Evolutionary conservation across 495 filamentous ascomycete genomes (phyloP).

Genomic region (Hypoxylon perforatum): DNA sequence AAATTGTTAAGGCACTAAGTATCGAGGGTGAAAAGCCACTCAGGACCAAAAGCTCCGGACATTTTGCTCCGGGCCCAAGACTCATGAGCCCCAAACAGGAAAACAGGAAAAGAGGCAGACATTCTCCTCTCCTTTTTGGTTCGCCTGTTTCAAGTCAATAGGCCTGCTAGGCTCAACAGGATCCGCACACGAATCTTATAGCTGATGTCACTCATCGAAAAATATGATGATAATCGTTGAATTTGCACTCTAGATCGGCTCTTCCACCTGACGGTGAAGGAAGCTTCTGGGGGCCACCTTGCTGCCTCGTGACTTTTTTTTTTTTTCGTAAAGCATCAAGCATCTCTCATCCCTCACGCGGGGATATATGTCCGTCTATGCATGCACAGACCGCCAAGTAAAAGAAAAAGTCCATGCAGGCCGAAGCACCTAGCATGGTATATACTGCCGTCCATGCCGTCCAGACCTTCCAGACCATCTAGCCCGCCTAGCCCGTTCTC

Average conservation of each 20-base stretch:
- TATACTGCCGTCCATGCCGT: not conserved
- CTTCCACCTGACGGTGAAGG: not conserved
- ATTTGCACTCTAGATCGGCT: conserved; percentile 12
- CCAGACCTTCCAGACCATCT: too few species aligned
- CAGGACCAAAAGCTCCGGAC: conserved; percentile 14
- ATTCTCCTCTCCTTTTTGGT: conserved; percentile 24
- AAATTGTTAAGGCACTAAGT: conserved; percentile 42
- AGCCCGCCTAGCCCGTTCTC: not conserved
- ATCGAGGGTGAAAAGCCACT: conserved; percentile 1
- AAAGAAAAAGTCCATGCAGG: too few species aligned
- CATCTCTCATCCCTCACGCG: not conserved
- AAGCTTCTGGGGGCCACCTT: not conserved
- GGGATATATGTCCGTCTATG: conserved; percentile 7
- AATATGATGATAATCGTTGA: conserved; percentile 38
- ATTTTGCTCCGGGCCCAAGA: conserved; percentile 33
- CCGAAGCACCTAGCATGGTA: not conserved
- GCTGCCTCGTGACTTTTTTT: not conserved
- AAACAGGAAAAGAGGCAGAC: conserved; percentile 12
- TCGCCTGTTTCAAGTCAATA: conserved; percentile 34
- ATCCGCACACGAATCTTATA: conserved; percentile 28
- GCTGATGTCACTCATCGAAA: conserved; percentile 36
- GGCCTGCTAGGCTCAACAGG: too few species aligned
- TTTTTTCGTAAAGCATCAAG: too few species aligned
- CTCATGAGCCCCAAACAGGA: conserved; percentile 21
- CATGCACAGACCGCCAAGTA: conserved; percentile 15